Evolutionary conservation across 2,329 filamentous ascomycete genomes (phyloP).

Genomic region (Ceratocystis variospora): DNA sequence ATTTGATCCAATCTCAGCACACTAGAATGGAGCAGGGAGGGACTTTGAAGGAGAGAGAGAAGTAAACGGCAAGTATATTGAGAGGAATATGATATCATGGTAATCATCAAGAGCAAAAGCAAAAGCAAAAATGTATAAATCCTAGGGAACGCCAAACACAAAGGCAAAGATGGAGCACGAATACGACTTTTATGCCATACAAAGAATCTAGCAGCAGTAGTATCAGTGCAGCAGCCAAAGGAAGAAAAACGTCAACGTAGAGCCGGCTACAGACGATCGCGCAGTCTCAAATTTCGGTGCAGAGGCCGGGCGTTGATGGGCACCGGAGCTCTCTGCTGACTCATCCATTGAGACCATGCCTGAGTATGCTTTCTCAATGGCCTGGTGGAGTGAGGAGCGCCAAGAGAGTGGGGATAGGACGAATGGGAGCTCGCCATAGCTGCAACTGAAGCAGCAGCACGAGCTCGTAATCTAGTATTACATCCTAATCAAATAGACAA

Average conservation of each 20-base stretch:
- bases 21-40: neutral
- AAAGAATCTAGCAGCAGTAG: neutral
- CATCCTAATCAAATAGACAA: neutral
- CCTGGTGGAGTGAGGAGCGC: neutral
- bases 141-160: constrained; percentile 1
- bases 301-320: constrained; percentile 11
- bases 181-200: neutral
- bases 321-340: constrained; percentile 15
- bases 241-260: constrained; percentile 8
- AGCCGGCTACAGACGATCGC: neutral
- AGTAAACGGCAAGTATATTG: constrained; percentile 1
- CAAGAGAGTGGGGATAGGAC: neutral
- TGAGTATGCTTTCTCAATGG: constrained; percentile 13
- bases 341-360: constrained; percentile 20
- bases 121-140: constrained; percentile 1
- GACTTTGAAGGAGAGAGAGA: neutral
- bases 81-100: constrained; percentile 4
- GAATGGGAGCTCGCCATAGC: neutral
- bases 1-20: neutral
- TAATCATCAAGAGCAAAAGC: neutral
- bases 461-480: neutral
- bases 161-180: neutral
- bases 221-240: neutral
- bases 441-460: constrained; percentile 23
- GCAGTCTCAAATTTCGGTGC: constrained; percentile 7